These are phyloP conservation scores for Massariosphaeria phaeospora DNA, from an alignment of 495 filamentous ascomycete genomes.

Conservation along the genomic window DNA sequence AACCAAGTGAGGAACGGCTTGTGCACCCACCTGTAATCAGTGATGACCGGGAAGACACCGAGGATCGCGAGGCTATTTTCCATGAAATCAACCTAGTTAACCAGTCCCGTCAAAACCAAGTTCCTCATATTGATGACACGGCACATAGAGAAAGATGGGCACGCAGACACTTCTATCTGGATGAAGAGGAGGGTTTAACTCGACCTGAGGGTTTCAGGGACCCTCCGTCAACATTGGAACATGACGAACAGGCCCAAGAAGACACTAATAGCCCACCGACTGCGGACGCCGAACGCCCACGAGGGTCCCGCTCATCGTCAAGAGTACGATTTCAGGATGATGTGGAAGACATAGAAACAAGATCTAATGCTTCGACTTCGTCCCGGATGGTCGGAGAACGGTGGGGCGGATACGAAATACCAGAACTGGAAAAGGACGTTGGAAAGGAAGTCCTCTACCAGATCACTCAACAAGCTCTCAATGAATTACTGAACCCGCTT, in stretches of 20 bases:
- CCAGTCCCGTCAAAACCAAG: conserved; percentile 31
- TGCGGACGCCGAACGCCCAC: conserved; percentile 5
- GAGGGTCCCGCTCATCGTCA: conserved; percentile 71
- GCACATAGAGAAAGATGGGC: conserved; percentile 65
- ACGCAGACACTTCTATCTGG: conserved; percentile 69
- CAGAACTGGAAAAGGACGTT: conserved; percentile 72
- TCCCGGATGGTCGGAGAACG: conserved; percentile 67
- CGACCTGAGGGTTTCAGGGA: conserved; percentile 56
- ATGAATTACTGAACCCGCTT: conserved; percentile 80
- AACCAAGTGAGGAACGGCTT: conserved; percentile 15
- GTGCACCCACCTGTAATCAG: conserved; percentile 15
- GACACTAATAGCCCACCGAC: conserved; percentile 25
- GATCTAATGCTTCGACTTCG: conserved; percentile 75
- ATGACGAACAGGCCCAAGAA: conserved; percentile 26
- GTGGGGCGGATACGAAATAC: conserved; percentile 78
- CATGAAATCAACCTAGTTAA: conserved; percentile 20
- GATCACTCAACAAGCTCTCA: conserved; percentile 82
- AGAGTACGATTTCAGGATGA: conserved; percentile 82
- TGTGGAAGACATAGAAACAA: conserved; percentile 63
- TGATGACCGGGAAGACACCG: conserved; percentile 46
- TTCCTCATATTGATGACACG: not conserved
- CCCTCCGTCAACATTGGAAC: conserved; percentile 53
- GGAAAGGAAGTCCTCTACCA: conserved; percentile 88
- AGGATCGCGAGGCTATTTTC: conserved; percentile 44
- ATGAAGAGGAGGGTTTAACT: conserved; percentile 68